These are phyloP conservation scores for Carex cristatella DNA, from an alignment of 176 grass and related monocot genomes.

Conservation along the genomic window DNA sequence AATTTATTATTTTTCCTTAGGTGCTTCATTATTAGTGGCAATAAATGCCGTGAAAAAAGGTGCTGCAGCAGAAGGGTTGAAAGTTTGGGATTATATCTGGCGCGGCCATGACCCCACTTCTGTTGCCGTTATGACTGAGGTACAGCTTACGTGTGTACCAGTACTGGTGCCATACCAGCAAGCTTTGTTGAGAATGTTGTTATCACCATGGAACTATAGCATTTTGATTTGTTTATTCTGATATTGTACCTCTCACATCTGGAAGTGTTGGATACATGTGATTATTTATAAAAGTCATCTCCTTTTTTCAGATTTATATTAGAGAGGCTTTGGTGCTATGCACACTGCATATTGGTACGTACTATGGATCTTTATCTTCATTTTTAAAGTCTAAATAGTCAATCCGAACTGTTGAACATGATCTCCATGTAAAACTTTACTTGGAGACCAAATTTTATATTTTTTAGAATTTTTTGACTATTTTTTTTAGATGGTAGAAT, in stretches of 20 bases:
- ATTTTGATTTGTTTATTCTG: slow-evolving; percentile 9
- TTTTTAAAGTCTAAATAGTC: too few relatives aligned
- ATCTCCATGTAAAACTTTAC: too few relatives aligned
- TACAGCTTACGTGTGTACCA: slow-evolving; percentile 14
- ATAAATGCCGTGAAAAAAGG: slow-evolving; percentile 95
- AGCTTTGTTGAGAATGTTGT: neutral
- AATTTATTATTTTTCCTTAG: slow-evolving; percentile 33
- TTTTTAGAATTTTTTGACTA: too few relatives aligned
- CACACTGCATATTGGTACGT: too few relatives aligned
- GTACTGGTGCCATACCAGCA: slow-evolving; percentile 12
- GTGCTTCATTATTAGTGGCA: slow-evolving; percentile 93
- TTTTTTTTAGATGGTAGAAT: too few relatives aligned
- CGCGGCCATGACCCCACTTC: slow-evolving; percentile 97
- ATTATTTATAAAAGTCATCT: neutral
- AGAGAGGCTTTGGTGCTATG: too few relatives aligned
- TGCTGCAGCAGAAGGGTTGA: slow-evolving; percentile 82
- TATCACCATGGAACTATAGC: neutral
- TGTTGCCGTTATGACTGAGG: slow-evolving; percentile 97
- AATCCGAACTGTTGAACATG: too few relatives aligned
- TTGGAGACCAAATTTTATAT: too few relatives aligned
- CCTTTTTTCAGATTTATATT: too few relatives aligned
- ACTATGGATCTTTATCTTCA: too few relatives aligned
- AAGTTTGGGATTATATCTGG: slow-evolving; percentile 91
- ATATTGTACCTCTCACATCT: neutral
- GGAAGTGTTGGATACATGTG: neutral